Evolutionary conservation across 2,329 filamentous ascomycete species (phyloP).

Genomic region (Botrytis squamosa): DNA sequence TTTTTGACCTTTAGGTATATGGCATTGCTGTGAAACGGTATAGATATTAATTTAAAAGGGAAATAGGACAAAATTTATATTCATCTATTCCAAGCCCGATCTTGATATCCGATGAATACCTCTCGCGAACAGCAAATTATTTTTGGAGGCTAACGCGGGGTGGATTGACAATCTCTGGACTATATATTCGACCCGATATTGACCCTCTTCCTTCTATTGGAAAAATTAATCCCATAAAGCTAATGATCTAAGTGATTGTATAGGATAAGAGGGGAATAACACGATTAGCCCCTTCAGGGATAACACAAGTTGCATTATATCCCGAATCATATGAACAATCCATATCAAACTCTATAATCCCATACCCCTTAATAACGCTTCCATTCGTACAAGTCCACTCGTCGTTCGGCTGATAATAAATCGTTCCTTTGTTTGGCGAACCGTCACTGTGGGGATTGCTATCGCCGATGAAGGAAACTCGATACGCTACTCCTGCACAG

Average conservation of each 20-base stretch:
- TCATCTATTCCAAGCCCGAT: neutral
- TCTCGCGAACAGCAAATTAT: neutral
- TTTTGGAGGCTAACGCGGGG: neutral
- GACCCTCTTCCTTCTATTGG: neutral
- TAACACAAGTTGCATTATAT: neutral
- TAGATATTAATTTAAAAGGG: conserved; percentile 1
- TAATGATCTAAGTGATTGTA: neutral
- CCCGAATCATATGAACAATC: conserved; percentile 5
- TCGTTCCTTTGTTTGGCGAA: neutral
- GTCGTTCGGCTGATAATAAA: neutral
- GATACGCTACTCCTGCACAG: conserved; percentile 5
- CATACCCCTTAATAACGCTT: neutral
- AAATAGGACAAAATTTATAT: neutral
- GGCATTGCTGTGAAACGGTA: neutral
- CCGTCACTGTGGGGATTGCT: neutral
- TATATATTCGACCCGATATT: neutral
- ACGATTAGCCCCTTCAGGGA: neutral
- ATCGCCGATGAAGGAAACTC: neutral
- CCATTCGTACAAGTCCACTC: conserved; percentile 10
- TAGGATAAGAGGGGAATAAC: conserved; percentile 3
- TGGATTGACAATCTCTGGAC: neutral
- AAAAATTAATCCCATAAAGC: neutral
- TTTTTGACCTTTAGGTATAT: conserved; percentile 63
- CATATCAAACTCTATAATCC: neutral
- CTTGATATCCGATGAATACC: neutral